A percentile compares a stretch with the other conserved stretches of the same genome.
phyloP scores from a whole-genome alignment of 345 rosid genomes.

The Hibiscus trionum region DNA sequence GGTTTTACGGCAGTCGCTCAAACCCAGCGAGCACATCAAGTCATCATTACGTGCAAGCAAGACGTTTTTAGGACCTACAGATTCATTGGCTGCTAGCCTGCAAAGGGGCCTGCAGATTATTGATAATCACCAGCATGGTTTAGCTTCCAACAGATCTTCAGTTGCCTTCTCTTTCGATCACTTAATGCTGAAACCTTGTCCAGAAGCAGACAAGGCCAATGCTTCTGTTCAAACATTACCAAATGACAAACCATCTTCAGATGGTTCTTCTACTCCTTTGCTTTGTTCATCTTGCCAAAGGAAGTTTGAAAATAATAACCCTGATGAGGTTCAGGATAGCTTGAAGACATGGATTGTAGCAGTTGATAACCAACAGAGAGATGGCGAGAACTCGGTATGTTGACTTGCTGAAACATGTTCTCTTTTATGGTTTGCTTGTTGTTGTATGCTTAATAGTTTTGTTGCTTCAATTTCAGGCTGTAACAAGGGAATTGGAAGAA shows the following conservation, averaged over 20 bases:
- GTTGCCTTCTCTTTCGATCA: constrained; percentile 73
- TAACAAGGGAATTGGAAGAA: constrained; percentile 9
- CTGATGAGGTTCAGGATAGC: constrained; percentile 39
- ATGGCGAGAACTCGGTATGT: constrained; percentile 20
- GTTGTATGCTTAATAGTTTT: background rate
- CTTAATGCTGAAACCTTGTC: constrained; percentile 54
- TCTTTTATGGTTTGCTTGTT: background rate
- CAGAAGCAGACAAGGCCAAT: constrained; percentile 42
- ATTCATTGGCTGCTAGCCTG: constrained; percentile 90
- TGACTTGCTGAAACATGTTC: background rate
- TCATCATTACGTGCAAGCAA: constrained; percentile 77
- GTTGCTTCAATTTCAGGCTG: constrained; percentile 34
- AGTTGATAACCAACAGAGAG: constrained; percentile 15
- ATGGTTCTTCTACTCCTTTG: constrained; percentile 23
- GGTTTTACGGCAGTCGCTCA: constrained; percentile 25
- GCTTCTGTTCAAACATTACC: constrained; percentile 36
- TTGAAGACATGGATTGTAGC: constrained; percentile 44
- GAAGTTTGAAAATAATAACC: constrained; percentile 29
- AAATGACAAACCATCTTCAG: constrained; percentile 26
- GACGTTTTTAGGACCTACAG: constrained; percentile 56
- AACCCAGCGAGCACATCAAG: constrained; percentile 47
- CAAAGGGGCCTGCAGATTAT: constrained; percentile 83
- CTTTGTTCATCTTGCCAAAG: constrained; percentile 66
- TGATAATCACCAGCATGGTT: constrained; percentile 54
- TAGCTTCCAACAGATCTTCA: constrained; percentile 50